Evolutionary conservation across 164 flowering plant genomes (phyloP), one percentile per base, ranked within the genome.

Genomic region (Kalanchoe fedtschenkoi): DNA sequence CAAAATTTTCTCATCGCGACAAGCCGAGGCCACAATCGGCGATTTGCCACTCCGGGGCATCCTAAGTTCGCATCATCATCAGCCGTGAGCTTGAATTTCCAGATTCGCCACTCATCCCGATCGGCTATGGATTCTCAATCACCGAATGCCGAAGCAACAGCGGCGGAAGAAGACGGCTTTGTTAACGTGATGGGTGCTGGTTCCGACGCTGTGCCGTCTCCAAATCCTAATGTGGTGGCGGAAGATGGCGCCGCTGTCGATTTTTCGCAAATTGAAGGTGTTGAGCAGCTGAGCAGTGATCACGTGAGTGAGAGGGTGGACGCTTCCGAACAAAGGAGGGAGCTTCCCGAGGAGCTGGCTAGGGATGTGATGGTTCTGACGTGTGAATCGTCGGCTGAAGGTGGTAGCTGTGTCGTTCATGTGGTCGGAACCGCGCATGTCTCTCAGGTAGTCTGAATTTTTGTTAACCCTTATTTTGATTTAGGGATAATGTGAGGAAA

Each of bases 371-470:
- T 78, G 64, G 59, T 64, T 29, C 76, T 93, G 62, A 69, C 81
- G 22, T 88, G 97, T 60, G 95, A 85, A 38, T 83, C 93, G 0
- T 42, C 77, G 4, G 91, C 77, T 0, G 85, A 74, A 6, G 85
- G 83, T 10, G 95, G 89, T 35, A 64, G 64, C 15, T 90, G 98
- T 66, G 79, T 78, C 57, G 95, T 93, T 30, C 84, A 80, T 66
- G 54, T 93, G 66, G 82, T 93, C 19, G 98, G 98, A 30, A 93
- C 98, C 6, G 92, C 95, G 30, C 98, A 90, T 70, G 95, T 90
- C 58, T 93, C 98, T n/a, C 67, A 72, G 89, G 98, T 88, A 71
- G 8, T 3, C 34, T 22, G 15, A 59, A 38, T 33, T 9, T 62
- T 62, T n/a, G n/a, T n/a, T n/a, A n/a, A n/a, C n/a, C n/a, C n/a